A percentile compares a stretch with the other conserved stretches of the same genome.
These are phyloP conservation scores for Pascua guehoae DNA, from an alignment of 1,284 basidiomycete species.

Conservation along the genomic window DNA sequence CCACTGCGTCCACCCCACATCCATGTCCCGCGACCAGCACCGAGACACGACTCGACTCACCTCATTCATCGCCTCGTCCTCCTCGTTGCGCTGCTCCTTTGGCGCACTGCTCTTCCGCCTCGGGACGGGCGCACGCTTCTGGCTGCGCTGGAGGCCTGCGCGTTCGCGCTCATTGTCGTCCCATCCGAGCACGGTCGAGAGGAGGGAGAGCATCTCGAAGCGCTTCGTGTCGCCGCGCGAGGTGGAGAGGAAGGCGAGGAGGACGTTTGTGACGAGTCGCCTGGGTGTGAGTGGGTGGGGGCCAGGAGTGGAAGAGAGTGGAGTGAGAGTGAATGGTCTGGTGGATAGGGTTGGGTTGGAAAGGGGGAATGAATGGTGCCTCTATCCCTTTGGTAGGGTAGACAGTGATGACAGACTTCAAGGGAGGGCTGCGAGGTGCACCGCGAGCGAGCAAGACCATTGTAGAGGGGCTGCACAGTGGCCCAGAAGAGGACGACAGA, in stretches of 20 bases:
- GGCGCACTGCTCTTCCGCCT: conserved; percentile 63
- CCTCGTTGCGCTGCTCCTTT: conserved; percentile 50
- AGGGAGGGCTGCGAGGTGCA: background rate
- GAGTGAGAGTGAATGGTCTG: no score
- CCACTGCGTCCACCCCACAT: background rate
- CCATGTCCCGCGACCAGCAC: no score
- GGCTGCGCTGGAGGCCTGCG: conserved; percentile 72
- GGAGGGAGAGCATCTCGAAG: conserved; percentile 90
- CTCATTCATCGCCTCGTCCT: conserved; percentile 50
- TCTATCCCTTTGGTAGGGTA: no score
- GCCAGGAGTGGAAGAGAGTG: no score
- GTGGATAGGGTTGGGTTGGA: no score
- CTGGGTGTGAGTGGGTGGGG: conserved; percentile 40
- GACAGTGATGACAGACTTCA: no score
- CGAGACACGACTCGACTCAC: conserved; percentile 25
- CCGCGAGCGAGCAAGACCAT: background rate
- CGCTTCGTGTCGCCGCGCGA: conserved; percentile 88
- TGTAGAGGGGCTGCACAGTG: background rate
- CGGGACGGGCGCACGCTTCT: conserved; percentile 11
- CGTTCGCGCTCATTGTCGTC: conserved; percentile 81
- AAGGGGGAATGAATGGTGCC: no score
- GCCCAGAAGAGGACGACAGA: no score
- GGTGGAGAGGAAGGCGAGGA: conserved; percentile 86
- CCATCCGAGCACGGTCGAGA: conserved; percentile 88
- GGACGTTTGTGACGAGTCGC: conserved; percentile 88